Evolutionary conservation across 2,329 filamentous ascomycete genomes (phyloP), one percentile per base, ranked within the genome.

Genomic region (Venturia asperata): DNA sequence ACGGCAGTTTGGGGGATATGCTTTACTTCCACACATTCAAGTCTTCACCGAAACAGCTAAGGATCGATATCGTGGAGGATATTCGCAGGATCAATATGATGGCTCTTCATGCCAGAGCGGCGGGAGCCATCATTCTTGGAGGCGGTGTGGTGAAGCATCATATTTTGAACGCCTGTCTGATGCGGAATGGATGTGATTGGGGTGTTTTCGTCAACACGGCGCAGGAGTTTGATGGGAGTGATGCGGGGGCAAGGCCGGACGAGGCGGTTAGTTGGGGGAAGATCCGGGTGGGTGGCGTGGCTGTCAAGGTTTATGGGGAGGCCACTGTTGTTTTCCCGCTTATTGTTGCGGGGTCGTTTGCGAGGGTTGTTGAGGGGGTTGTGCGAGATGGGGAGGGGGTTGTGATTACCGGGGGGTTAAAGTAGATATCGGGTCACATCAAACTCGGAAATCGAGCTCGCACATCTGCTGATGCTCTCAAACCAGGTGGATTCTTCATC

Each of bases 251-350:
- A 3, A 82, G 94, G 65, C 94, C 94, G 5, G 94, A 99, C 72
- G 94, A 99, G 78, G 94, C 94, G 5, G 90, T 99, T 19, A 97
- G 92, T 68, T 99, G 94, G 94, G 94, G 94, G 3, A 99, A 99
- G 82, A 97, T 99, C 77, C 97, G 95, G 77, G 82, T 87, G 52
- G 90, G 88, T 63, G 94, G 89, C 1, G 88, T 94, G 68, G 89
- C 87, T 71, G 92, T 97, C 65, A 99, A 97, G 86, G 83, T 87
- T 5, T 87, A 87, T 70, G 85, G 85, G 19, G 86, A 89, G 74
- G 86, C 86, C 1, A 88, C 86, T 0, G 78, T 88, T 19, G 86
- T 82, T 19, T 88, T 88, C 70, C 86, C 86, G 9, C 75, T 89
- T 67, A 86, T 89, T 67, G 85, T 88, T 11, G 86, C 86, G 5